Base-by-base conservation (phyloP, 2,329 filamentous ascomycete genomes). In the Pseudocercospora ulei region DNA sequence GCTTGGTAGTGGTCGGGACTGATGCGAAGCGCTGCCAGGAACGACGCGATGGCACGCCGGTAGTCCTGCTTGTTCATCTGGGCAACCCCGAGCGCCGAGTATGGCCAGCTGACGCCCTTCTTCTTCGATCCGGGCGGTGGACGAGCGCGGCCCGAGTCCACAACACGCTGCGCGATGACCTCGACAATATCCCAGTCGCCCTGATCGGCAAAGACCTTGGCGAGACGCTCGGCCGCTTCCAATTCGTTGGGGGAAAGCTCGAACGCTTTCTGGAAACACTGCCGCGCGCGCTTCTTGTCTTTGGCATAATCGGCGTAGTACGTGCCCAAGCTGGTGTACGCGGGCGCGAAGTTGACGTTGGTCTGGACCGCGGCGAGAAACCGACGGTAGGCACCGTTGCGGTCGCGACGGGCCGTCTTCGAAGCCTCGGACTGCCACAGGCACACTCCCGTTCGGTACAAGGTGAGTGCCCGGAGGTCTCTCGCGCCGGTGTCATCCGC, bases 131-230 rank as follows among this genome's bases (percentile, higher is more conserved):
- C 90, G 6, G 90, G 88, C 1, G 87, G 78, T 14, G 86, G 84
- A 50, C 81, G 82, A 25, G 88, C 84, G 61, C 86, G 90, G 38
- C 90, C 90, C n/a, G 88, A 95, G 47, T 95, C 84, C 2, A 96
- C 79, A 0, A 95, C 82, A 35, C 92, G 76, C 58, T 87, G 82
- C 1, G 90, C 82, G 19, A 98, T 79, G 12, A 92, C 75, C 63
- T 96, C 90, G 5, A 98, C 92, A 35, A 92, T 77, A 50, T 96
- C 90, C 90, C 90, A 98, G 55, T 98, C 90, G 23, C 82, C 78
- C 49, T 86, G 79, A 38, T 93, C 78, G 0, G 92, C 88, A 59
- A 95, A 98, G 0, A 78, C 78, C 43, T 75, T 75, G 1, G 90
- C 87, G 9, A 98, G 72, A 17, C 85, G 75, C 60, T 96, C 84